These are phyloP conservation scores for Clavispora phyllophila DNA, from an alignment of 805 yeast genomes.

Conservation along the genomic window DNA sequence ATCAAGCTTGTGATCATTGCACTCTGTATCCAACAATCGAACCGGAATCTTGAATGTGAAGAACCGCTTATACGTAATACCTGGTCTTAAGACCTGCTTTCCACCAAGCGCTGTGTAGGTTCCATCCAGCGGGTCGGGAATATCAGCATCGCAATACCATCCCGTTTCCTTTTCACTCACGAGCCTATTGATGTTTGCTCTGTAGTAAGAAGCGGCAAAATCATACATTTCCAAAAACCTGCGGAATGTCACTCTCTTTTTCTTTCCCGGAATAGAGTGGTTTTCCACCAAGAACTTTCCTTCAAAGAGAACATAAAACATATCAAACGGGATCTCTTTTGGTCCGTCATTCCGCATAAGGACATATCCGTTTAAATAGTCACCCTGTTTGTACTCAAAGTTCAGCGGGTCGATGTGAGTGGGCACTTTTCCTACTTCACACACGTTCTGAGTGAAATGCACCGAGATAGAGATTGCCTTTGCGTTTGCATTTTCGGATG, in stretches of 20 bases:
- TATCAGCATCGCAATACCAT: constrained; percentile 12
- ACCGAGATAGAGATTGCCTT: constrained; percentile 23
- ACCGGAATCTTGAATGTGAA: constrained; percentile 39
- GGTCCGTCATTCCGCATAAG: constrained; percentile 35
- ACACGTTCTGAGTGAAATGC: constrained; percentile 31
- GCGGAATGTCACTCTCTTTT: constrained; percentile 19
- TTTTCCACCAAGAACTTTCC: constrained; percentile 32
- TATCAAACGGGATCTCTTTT: constrained; percentile 49
- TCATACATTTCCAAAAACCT: constrained; percentile 38
- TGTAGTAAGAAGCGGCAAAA: constrained; percentile 46
- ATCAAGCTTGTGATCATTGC: constrained; percentile 26
- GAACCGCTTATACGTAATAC: constrained; percentile 28
- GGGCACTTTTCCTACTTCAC: constrained; percentile 23
- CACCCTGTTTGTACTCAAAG: constrained; percentile 63
- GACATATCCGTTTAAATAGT: constrained; percentile 54
- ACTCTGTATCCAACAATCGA: constrained; percentile 32
- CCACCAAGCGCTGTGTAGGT: constrained; percentile 16
- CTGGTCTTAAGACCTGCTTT: constrained; percentile 16
- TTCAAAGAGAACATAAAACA: constrained; percentile 56
- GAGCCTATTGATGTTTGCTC: constrained; percentile 29
- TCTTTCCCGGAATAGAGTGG: constrained; percentile 7
- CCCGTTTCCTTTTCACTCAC: constrained; percentile 17
- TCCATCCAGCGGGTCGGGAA: constrained; percentile 25
- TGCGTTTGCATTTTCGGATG: constrained; percentile 22
- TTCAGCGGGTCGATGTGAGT: constrained; percentile 26